Conservation (phyloP, 2,329 filamentous ascomycete species). For the Fusarium sp. region DNA sequence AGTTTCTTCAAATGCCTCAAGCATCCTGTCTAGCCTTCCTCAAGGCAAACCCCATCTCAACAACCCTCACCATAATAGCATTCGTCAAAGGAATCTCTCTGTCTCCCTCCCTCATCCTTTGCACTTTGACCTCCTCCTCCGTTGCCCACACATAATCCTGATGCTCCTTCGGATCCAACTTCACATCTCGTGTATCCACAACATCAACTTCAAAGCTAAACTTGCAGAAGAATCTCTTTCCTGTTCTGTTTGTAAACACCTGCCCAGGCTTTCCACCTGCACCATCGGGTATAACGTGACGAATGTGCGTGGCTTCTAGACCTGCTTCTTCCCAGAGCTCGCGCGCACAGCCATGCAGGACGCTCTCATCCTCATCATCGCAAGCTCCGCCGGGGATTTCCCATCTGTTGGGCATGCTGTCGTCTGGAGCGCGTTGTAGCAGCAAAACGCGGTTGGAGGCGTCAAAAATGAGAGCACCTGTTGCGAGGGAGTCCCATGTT, state of each 20-base stretch:
- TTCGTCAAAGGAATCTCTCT: slow-evolving; percentile 50
- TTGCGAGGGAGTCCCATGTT: slow-evolving; percentile 49
- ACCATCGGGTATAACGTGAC: slow-evolving; percentile 48
- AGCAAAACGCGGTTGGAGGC: slow-evolving; percentile 54
- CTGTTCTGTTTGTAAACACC: slow-evolving; percentile 52
- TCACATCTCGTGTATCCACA: slow-evolving; percentile 43
- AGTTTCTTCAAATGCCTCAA: neutral
- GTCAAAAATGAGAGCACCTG: slow-evolving; percentile 53
- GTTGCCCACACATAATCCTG: slow-evolving; percentile 55
- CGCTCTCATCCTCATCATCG: slow-evolving; percentile 55
- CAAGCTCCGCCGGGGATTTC: slow-evolving; percentile 63
- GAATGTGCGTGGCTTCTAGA: slow-evolving; percentile 49
- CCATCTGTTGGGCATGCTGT: slow-evolving; percentile 60
- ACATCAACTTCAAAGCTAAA: slow-evolving; percentile 55
- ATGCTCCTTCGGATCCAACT: slow-evolving; percentile 56
- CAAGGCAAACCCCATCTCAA: slow-evolving; percentile 50
- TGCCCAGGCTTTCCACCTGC: slow-evolving; percentile 35
- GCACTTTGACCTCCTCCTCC: slow-evolving; percentile 52
- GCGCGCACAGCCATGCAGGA: slow-evolving; percentile 58
- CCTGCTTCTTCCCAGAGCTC: slow-evolving; percentile 63
- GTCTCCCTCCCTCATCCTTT: slow-evolving; percentile 44
- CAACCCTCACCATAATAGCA: slow-evolving; percentile 41
- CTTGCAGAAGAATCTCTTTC: slow-evolving; percentile 47
- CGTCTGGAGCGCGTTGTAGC: slow-evolving; percentile 58
- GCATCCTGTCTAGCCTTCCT: slow-evolving; percentile 29